phyloP scores from a whole-genome alignment of 768 basidiomycete genomes.

The Mycena galopus region DNA sequence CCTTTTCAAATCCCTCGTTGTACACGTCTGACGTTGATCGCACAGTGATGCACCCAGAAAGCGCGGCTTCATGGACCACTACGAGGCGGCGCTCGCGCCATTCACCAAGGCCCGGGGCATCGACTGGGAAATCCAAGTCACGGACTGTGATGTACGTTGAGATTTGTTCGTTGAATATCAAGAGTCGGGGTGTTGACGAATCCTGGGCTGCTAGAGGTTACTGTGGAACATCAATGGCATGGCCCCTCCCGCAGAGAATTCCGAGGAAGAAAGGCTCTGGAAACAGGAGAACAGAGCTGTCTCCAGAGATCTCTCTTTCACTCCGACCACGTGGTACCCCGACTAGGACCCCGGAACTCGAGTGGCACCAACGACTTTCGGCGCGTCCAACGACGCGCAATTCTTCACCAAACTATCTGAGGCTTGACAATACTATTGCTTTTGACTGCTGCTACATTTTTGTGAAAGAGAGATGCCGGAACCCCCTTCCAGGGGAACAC shows the following conservation, averaged over 20 bases:
- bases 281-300: slow-evolving; percentile 30
- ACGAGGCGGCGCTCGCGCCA: slow-evolving; percentile 30
- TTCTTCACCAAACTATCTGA: too few species aligned
- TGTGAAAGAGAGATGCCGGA: too few species aligned
- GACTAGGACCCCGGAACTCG: too few species aligned
- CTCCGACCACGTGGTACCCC: too few species aligned
- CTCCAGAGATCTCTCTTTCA: too few species aligned
- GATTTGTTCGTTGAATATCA: neutral
- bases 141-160: slow-evolving; percentile 25
- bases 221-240: slow-evolving; percentile 32
- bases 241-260: slow-evolving; percentile 14
- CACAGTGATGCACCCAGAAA: slow-evolving; percentile 22
- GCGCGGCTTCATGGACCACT: slow-evolving; percentile 27
- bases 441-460: too few species aligned
- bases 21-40: neutral
- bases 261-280: slow-evolving; percentile 32
- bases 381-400: too few species aligned
- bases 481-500: too few species aligned
- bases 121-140: slow-evolving; percentile 35
- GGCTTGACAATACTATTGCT: too few species aligned
- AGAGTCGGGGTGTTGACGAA: too few species aligned
- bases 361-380: too few species aligned
- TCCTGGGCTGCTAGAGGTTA: neutral
- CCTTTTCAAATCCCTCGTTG: neutral
- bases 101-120: slow-evolving; percentile 12